Evolutionary conservation across 495 filamentous ascomycete species (phyloP), one percentile per base, ranked within the genome.

Genomic region (Penicillium herquei): DNA sequence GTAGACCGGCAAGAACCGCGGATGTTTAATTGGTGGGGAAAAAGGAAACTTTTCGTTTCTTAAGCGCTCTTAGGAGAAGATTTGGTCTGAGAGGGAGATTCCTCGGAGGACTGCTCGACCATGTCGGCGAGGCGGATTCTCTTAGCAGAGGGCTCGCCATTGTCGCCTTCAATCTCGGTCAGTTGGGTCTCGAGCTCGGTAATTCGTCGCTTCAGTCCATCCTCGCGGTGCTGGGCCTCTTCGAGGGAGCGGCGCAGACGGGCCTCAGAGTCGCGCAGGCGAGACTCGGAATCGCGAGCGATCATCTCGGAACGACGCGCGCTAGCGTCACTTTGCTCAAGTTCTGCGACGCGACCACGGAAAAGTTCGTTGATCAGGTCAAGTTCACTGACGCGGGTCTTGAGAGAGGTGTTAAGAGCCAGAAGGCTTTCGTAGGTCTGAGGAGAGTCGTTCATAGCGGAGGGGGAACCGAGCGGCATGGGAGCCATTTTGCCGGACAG

Each of bases 301-400:
- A 79, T 73, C 72, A 78, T 79, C 61, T 87, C 81, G 39, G 80
- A 78, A 58, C 84, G 73, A 61, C 86, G 77, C 41, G 84, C 82
- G 46, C 84, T 82, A 48, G 78, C 77, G 65, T 93, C 89, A 58
- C 87, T 88, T 56, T 87, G 81, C 57, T 98, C 93, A 2, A 96
- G 81, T 66, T 98, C 90, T 14, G 81, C 81, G 39, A 98, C 88
- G 21, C 92, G 85, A n/a, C 88, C 89, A 32, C 89, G 81, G 76
- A 95, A 98, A 26, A 98, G 80, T 60, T 91, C 91, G 62, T 97
- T 96, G 70, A 99, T 95, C 46, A 99, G 83, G 67, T 99, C 94
- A 17, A 99, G 79, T 69, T 99, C 94, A 62, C 82, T 89, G 45
- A 97, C 92, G 26, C 92, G 86, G 6, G 92, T 97, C 76, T 92